Evolutionary conservation across 2,329 filamentous ascomycete species (phyloP), one percentile per base, ranked within the genome.

Genomic region (Sclerotinia spermophila): DNA sequence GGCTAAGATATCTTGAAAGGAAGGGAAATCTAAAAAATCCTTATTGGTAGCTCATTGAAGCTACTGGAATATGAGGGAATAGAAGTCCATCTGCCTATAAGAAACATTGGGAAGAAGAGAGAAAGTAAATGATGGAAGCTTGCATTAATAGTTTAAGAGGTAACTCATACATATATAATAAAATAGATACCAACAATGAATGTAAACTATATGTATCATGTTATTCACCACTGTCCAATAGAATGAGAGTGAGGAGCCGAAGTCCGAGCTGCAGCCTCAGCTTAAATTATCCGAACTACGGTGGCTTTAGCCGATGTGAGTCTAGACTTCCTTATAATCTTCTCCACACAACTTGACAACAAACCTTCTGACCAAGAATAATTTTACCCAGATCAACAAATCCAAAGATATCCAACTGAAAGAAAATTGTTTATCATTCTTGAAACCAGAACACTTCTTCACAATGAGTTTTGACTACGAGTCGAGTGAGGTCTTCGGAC

Each of bases 401-500:
- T 30, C n/a, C 3, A 21, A n/a, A 15, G 21, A 21, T 8, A 38
- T 8, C 3, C n/a, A 17, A n/a, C 7, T 2, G 27, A 2, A 27
- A 45, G 27, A 24, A 35, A 35, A 11, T 45, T 30, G 21, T 24
- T 33, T 5, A 45, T 33, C 5, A 61, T 45, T 61, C n/a, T 38
- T 13, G 0, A 33, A 61, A 30, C 2, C 27, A 17, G 5, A 5
- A 15, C 8, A 38, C 19, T 8, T 21, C 1, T 11, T 51, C 61
- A 40, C 19, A 21, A 53, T 51, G 62, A 13, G 1, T 27, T 69
- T 69, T 3, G 27, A 65, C 55, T 65, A 55, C 8, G 5, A 33
- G 7, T 69, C 68, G 17, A 38, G 11, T 15, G 30, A 60, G 7
- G 73, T 75, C n/a, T 75, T 77, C 33, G 75, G 75, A 17, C 71